phyloP scores from a whole-genome alignment of 148 eudicot species.

The Gaultheria prostrata region DNA sequence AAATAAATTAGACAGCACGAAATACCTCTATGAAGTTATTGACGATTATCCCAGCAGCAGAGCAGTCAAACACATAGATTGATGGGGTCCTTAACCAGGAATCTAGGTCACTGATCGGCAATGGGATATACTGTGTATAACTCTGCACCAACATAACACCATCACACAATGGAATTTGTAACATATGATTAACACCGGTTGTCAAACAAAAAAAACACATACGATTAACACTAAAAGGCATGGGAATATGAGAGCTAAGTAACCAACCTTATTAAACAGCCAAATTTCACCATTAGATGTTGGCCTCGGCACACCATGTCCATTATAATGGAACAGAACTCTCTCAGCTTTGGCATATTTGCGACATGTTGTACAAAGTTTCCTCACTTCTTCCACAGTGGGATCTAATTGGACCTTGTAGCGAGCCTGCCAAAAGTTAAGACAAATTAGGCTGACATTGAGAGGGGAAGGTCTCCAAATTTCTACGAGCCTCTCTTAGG shows the following conservation, averaged over 20 bases:
- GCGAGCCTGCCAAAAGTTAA: conserved; percentile 55
- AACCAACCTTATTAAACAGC: conserved; percentile 83
- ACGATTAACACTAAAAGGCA: conserved; percentile 7
- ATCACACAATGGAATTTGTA: conserved; percentile 10
- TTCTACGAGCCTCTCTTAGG: background rate
- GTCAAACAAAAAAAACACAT: no score
- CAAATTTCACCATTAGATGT: conserved; percentile 93
- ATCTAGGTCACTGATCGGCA: conserved; percentile 86
- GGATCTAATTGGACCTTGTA: conserved; percentile 84
- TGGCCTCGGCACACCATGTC: conserved; percentile 98
- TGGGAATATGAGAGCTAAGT: background rate
- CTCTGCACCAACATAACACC: conserved; percentile 43
- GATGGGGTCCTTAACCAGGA: conserved; percentile 96
- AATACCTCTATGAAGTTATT: conserved; percentile 86
- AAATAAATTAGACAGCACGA: background rate
- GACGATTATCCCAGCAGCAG: conserved; percentile 94
- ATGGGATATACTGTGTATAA: conserved; percentile 89
- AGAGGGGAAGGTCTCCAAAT: conserved; percentile 7
- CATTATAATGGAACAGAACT: conserved; percentile 96
- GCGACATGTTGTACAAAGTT: conserved; percentile 82
- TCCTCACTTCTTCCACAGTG: conserved; percentile 90
- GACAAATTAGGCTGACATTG: background rate
- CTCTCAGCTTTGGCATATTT: conserved; percentile 88
- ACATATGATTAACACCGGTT: background rate
- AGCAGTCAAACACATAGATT: conserved; percentile 93